phyloP scores from a whole-genome alignment of 805 yeast genomes.

The Hanseniaspora pseudoguilliermondii region DNA sequence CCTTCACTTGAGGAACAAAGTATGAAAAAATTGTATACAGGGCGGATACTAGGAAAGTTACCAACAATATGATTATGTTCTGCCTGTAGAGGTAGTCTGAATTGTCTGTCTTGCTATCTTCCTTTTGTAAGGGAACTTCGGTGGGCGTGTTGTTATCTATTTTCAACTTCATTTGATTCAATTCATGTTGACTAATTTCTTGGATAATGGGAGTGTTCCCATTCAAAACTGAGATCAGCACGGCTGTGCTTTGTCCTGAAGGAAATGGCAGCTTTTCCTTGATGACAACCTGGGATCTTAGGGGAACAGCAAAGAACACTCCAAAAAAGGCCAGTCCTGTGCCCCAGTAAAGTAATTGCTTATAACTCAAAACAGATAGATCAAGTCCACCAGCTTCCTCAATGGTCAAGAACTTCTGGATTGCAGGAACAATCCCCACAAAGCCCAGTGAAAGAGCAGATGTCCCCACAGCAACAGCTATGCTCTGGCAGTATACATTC shows the following conservation, averaged over 20 bases:
- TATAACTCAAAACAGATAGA: conserved; percentile 29
- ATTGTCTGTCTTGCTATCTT: neutral
- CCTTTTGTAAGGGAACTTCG: neutral
- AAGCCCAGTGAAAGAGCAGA: conserved; percentile 93
- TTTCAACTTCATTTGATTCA: conserved; percentile 21
- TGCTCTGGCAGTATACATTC: conserved; percentile 80
- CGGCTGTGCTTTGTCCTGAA: conserved; percentile 92
- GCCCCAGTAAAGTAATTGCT: conserved; percentile 67
- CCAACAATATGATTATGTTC: conserved; percentile 46
- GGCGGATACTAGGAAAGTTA: conserved; percentile 60
- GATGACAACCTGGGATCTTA: conserved; percentile 76
- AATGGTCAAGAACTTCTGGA: conserved; percentile 68
- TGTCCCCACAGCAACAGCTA: conserved; percentile 94
- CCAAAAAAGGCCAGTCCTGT: conserved; percentile 85
- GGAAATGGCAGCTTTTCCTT: conserved; percentile 84
- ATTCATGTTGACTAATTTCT: conserved; percentile 21
- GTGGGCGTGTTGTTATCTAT: conserved; percentile 18
- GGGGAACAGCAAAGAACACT: conserved; percentile 84
- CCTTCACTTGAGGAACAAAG: conserved; percentile 55
- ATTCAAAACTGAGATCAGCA: conserved; percentile 76
- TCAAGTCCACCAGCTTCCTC: conserved; percentile 54
- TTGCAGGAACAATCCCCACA: conserved; percentile 91
- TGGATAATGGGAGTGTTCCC: conserved; percentile 40
- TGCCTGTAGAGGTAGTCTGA: conserved; percentile 28
- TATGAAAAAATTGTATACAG: conserved; percentile 58